These are phyloP conservation scores for Hypomyces perniciosus DNA, from an alignment of 2,329 filamentous ascomycete genomes.

Conservation along the genomic window DNA sequence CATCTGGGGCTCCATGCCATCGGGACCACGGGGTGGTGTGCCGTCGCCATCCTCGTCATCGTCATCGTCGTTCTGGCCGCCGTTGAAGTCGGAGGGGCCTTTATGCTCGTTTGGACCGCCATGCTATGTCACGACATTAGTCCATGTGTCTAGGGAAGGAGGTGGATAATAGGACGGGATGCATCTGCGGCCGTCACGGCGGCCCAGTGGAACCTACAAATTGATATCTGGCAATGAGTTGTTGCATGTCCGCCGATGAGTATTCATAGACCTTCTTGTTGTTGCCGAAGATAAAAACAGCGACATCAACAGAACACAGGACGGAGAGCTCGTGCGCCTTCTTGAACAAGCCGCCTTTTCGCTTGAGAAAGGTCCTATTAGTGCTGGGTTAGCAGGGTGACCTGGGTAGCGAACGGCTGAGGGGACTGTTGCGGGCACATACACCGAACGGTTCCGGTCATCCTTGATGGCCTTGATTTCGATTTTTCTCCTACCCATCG, in stretches of 20 bases:
- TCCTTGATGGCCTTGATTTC: conserved; percentile 99
- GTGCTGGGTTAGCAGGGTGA: conserved; percentile 17
- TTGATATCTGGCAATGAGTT: conserved; percentile 81
- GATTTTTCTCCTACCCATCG: conserved; percentile 97
- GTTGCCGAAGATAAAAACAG: conserved; percentile 96
- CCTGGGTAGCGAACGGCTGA: conserved; percentile 6
- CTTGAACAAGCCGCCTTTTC: conserved; percentile 98
- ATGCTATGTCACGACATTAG: conserved; percentile 52
- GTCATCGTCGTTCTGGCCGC: conserved; percentile 79
- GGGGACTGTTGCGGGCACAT: conserved; percentile 38
- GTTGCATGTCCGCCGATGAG: conserved; percentile 87
- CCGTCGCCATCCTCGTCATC: conserved; percentile 65
- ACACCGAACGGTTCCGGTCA: conserved; percentile 96
- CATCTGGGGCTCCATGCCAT: conserved; percentile 49
- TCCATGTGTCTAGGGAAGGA: neutral
- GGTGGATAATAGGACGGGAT: neutral
- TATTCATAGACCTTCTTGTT: conserved; percentile 99
- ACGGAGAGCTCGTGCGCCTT: conserved; percentile 98
- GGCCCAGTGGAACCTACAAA: conserved; percentile 58
- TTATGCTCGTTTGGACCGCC: conserved; percentile 93
- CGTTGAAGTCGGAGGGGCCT: conserved; percentile 85
- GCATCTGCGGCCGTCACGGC: conserved; percentile 12
- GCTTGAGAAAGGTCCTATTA: conserved; percentile 87
- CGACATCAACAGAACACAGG: conserved; percentile 95
- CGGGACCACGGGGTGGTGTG: conserved; percentile 62